Conservation (phyloP, 2,329 filamentous ascomycete genomes). For the Hypocrella siamensis region DNA sequence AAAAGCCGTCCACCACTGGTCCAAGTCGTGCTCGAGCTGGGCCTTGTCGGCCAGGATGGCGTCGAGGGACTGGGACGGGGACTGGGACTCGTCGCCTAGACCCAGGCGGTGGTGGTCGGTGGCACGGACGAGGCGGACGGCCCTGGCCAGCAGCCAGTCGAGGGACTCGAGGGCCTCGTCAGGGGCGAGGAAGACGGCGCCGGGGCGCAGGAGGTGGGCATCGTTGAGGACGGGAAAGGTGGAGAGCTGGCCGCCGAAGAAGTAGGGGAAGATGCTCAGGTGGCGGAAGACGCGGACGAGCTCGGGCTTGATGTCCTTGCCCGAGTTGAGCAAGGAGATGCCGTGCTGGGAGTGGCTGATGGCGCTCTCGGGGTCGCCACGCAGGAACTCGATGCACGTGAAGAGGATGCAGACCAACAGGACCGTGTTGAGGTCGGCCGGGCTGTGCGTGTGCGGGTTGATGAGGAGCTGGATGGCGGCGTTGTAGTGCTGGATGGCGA, state of each 20-base stretch:
- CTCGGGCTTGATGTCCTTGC: conserved; percentile 9
- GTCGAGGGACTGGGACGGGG: conserved; percentile 5
- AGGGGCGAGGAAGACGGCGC: conserved; percentile 4
- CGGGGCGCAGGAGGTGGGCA: background rate
- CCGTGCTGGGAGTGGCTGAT: conserved; percentile 22
- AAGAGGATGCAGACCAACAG: conserved; percentile 25
- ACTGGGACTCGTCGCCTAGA: conserved; percentile 5
- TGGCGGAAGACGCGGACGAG: conserved; percentile 21
- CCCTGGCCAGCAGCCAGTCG: conserved; percentile 11
- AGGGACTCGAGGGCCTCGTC: conserved; percentile 15
- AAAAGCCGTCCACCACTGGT: conserved; percentile 16
- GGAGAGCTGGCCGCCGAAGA: conserved; percentile 13
- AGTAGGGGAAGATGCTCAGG: conserved; percentile 21
- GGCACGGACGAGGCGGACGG: conserved; percentile 14
- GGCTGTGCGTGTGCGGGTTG: conserved; percentile 4
- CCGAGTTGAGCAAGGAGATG: conserved; percentile 16
- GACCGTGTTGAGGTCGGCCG: conserved; percentile 15
- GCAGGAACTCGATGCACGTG: conserved; percentile 26
- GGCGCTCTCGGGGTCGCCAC: conserved; percentile 18
- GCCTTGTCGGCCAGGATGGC: conserved; percentile 10
- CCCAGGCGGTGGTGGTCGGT: conserved; percentile 12
- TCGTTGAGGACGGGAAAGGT: conserved; percentile 4
- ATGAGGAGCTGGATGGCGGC: conserved; percentile 19
- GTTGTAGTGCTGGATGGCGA: conserved; percentile 25
- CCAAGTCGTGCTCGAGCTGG: conserved; percentile 8